Evolutionary conservation across 768 basidiomycete species (phyloP).

Genomic region (Ephemerocybe angulata): DNA sequence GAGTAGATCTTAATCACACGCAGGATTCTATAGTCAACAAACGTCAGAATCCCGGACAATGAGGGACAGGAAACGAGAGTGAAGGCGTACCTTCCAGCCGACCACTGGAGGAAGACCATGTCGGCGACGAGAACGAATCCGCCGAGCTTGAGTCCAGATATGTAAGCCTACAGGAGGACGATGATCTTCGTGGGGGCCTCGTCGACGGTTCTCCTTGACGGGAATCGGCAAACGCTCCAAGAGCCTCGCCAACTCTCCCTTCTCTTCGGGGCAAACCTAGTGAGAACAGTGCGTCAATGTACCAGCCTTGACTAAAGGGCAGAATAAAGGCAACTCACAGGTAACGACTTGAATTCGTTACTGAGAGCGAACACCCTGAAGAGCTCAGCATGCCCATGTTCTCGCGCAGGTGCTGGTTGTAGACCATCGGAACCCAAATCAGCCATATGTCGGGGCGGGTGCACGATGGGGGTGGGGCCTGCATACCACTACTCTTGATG

Average conservation of each 20-base stretch:
- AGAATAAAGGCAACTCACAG: conserved; percentile 4
- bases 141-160: conserved; percentile 90
- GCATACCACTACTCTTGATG: too few species aligned
- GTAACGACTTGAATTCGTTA: conserved; percentile 92
- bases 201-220: conserved; percentile 92
- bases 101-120: conserved; percentile 97
- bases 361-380: conserved; percentile 95
- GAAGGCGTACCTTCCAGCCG: conserved; percentile 73
- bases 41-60: not conserved
- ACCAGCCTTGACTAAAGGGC: too few species aligned
- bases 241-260: conserved; percentile 84
- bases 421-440: too few species aligned
- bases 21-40: conserved; percentile 57
- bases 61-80: not conserved
- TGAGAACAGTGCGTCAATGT: not conserved
- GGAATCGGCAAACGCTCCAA: conserved; percentile 95
- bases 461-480: too few species aligned
- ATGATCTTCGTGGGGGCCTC: conserved; percentile 98
- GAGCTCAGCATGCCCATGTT: conserved; percentile 83
- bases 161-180: conserved; percentile 90
- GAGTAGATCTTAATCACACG: conserved; percentile 97
- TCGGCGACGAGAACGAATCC: conserved; percentile 79
- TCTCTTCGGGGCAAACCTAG: conserved; percentile 54
- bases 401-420: conserved; percentile 88
- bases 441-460: too few species aligned